Base-by-base conservation (phyloP, 2,329 filamentous ascomycete species). In the Calonectria hawksworthii region DNA sequence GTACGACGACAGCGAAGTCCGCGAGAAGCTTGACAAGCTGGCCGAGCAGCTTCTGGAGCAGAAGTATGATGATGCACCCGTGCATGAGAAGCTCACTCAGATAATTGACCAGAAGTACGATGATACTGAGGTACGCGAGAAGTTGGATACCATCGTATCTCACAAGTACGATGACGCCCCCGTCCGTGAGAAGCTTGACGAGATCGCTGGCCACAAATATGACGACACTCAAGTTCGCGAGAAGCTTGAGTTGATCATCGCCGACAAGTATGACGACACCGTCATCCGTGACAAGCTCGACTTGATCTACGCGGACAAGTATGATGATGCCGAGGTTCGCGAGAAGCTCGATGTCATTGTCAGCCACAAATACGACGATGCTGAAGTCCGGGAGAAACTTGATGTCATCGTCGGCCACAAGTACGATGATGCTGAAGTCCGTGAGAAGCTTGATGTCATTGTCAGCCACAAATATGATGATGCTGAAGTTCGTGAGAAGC, bases 381-480 rank as follows among this genome's bases (percentile, higher is more conserved):
- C 79, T 4, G 77, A 76, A 34, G 79, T 85, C 8, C 80, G 78
- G 3, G 79, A 81, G 67, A 83, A 78, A 75, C 79, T 83, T 2
- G 80, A 82, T 30, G 67, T 38, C n/a, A 70, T 83, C 9, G 47
- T 76, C 14, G 78, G 80, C 21, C 90, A 91, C 75, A 92, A 91
- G 80, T 94, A 94, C 77, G 92, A 95, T 32, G 84, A 86, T 51
- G 70, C 77, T 8, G 75, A 74, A 4, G 81, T 86, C 3, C 83
- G 85, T 18, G 83, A 93, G 69, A 91, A 92, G 76, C 86, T 92
- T 32, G 86, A 88, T 36, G 66, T 38, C 26, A 70, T 83, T 8
- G 51, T 75, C 18, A 77, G 80, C 23, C 90, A 91, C 75, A 92
- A 91, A 80, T 94, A 94, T 77, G 92, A 95, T 36, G 84, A 86